Base-by-base conservation (phyloP, 2,329 filamentous ascomycete genomes). In the Aureobasidium sp. region DNA sequence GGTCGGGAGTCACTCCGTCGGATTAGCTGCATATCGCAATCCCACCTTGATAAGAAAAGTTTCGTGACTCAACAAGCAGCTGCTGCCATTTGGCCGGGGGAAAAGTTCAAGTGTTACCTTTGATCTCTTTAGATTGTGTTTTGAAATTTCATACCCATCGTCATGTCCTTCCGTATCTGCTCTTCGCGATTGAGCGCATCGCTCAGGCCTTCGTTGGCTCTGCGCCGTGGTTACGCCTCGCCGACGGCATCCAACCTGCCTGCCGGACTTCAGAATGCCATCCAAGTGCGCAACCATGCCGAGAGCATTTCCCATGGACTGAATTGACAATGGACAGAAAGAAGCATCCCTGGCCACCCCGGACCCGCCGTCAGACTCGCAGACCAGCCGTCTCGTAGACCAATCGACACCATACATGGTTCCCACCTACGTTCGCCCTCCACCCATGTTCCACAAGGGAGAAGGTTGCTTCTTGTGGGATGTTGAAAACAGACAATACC, bases 391-490 rank as follows among this genome's bases (percentile, higher is more conserved):
- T 31, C 81, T 96, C 62, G 84, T 96, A 65, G 81, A 84, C 66
- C 84, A 89, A 63, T 85, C 91, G 68, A 81, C 86, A 33, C 88
- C 89, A 3, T 97, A 86, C 76, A 97, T 99, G 93, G 89, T 99
- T 29, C 87, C 91, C 2, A 99, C 94, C 57, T 99, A 99, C 75
- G 85, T 90, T 57, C 89, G 94, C 27, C 93, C 94, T 51, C 82
- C 88, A 46, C 90, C 91, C 2, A 89, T 97, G 70, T 96, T 99
- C 74, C 85, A 91, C 61, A 89, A 86, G 72, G 94, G 92, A 64
- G 79, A 90, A 71, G 94, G 94, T 2, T 91, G 87, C 63, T 92
- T 91, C 72, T 74, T 99, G 64, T 97, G 86, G 84, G 94, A 99
- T 72, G 77, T 93, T 38, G 91, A 96, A 76, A 89, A 94, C 71